Evolutionary conservation across 1,139 yeast species (phyloP), one percentile per base, ranked within the genome.

Genomic region (Kurtzmaniella quercitrusa): DNA sequence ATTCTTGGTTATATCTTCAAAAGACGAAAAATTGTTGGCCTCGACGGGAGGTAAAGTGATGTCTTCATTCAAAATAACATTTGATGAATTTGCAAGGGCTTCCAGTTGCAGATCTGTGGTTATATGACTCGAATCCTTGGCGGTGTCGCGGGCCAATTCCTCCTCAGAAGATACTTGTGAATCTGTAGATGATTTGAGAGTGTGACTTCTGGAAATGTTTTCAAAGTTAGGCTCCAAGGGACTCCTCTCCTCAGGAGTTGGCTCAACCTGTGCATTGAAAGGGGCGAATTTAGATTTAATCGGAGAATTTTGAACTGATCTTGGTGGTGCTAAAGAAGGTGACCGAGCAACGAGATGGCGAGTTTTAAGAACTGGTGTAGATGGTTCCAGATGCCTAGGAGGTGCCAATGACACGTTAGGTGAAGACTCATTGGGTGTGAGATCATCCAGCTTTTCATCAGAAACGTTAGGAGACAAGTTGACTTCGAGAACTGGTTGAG

Each of bases 21-120:
- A 69, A 0, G 73, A 66, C 1, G 69, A 62, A 46, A 54, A 58
- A 25, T 58, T 57, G 41, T 60, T 54, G 7, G 59, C 46, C 39
- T 69, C 75, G 17, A 71, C 57, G n/a, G 59, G 60, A 3, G 78
- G 77, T 18, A 71, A 57, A 0, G 70, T 58, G 16, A 70, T 52
- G 43, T 67, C 72, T 19, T 60, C 70, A 1, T 72, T 69, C 10
- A 71, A 70, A 2, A 68, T 66, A 25, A 73, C 62, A 47, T 70
- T 71, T 2, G 77, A 70, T 0, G 77, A 72, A 51, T 73, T 73
- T 10, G 78, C 77, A 38, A 43, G 46, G 12, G 43, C 46, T 33
- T 43, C 46, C n/a, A 37, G 41, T 7, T 33, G 23, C 21, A 59
- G 18, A 31, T 31, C 36, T 4, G 18, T 14, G 6, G 36, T 9